phyloP scores from a whole-genome alignment of 148 eudicot genomes.

The Chenopodium quinoa region DNA sequence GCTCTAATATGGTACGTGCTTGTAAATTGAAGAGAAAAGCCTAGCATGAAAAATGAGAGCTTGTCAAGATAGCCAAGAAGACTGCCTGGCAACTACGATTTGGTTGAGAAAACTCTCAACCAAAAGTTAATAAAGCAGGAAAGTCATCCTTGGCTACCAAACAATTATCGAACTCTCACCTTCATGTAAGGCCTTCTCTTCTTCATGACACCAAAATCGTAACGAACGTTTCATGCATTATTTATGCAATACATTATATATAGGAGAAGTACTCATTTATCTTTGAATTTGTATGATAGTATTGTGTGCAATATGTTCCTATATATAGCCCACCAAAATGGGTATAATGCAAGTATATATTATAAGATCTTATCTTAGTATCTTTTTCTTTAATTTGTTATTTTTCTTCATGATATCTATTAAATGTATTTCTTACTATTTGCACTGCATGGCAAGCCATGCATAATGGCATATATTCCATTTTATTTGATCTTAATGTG shows the following conservation, averaged over 20 bases:
- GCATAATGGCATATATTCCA: conserved; percentile 5
- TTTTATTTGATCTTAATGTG: neutral
- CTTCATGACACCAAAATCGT: neutral
- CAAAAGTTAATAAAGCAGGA: neutral
- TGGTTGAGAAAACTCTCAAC: neutral
- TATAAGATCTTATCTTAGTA: neutral
- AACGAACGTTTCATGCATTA: neutral
- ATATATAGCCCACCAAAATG: no score
- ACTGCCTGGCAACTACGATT: conserved; percentile 13
- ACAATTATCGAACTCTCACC: conserved; percentile 6
- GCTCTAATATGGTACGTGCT: no score
- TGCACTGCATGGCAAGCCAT: conserved; percentile 1
- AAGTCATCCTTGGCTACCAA: conserved; percentile 22
- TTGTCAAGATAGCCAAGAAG: conserved; percentile 32
- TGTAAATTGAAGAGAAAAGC: neutral
- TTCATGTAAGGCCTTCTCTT: conserved; percentile 15
- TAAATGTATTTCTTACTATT: neutral
- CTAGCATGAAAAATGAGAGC: conserved; percentile 30
- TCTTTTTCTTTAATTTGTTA: no score
- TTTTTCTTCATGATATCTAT: neutral
- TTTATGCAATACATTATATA: neutral
- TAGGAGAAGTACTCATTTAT: no score
- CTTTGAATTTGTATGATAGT: no score
- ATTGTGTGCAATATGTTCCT: no score
- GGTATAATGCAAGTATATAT: no score